A percentile compares a stretch with the other conserved stretches of the same genome.
phyloP scores from a whole-genome alignment of 352 stramenopile species.

The Globisporangium carolinianum region DNA sequence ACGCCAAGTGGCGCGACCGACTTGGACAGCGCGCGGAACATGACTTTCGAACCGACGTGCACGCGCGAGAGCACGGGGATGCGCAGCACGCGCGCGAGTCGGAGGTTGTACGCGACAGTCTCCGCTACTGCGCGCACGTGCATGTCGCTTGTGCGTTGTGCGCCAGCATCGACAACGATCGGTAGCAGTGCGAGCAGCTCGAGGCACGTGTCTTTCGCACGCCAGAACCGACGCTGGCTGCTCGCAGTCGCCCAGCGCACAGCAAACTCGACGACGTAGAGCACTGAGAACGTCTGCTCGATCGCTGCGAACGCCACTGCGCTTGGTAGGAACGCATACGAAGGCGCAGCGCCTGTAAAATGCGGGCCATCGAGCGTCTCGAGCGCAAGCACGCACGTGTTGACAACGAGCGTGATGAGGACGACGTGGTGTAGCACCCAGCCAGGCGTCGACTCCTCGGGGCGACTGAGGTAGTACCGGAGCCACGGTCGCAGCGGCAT shows the following conservation, averaged over 20 bases:
- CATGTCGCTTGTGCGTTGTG: constrained; percentile 6
- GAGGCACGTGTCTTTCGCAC: constrained; percentile 22
- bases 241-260: constrained; percentile 18
- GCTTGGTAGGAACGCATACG: constrained; percentile 33
- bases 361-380: constrained; percentile 51
- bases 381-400: constrained; percentile 28
- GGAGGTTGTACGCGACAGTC: constrained; percentile 15
- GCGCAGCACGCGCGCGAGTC: constrained; percentile 27
- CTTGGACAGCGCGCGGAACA: constrained; percentile 23
- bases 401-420: constrained; percentile 24
- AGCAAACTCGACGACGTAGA: constrained; percentile 44
- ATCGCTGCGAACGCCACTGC: constrained; percentile 17
- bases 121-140: neutral
- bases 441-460: constrained; percentile 31
- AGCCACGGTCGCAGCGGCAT: constrained; percentile 25
- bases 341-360: constrained; percentile 27
- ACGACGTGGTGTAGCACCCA: constrained; percentile 31
- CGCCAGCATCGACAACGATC: constrained; percentile 16
- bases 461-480: constrained; percentile 32
- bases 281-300: constrained; percentile 26
- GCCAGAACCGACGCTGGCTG: constrained; percentile 26
- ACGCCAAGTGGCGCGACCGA: constrained; percentile 39
- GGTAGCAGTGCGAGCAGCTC: constrained; percentile 24
- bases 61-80: constrained; percentile 26
- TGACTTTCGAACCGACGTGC: constrained; percentile 39